Conservation (phyloP, 495 filamentous ascomycete species). For the Aspergillus indologenus region DNA sequence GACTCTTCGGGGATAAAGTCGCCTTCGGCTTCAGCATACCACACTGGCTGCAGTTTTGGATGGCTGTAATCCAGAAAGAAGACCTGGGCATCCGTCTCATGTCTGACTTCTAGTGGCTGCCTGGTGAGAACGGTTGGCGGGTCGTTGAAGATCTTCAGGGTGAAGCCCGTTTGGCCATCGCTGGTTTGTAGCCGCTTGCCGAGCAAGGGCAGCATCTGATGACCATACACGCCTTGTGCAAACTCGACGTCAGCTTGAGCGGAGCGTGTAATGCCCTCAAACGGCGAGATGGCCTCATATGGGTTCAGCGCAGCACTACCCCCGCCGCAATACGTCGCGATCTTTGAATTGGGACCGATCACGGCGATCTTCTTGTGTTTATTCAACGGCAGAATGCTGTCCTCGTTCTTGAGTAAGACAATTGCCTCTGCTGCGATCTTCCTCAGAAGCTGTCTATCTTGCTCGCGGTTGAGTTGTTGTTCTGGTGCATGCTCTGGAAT, state of each 20-base stretch:
- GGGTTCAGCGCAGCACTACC: conserved; percentile 71
- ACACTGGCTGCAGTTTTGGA: conserved; percentile 45
- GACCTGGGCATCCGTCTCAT: conserved; percentile 46
- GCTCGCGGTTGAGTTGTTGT: conserved; percentile 54
- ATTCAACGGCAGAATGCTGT: conserved; percentile 56
- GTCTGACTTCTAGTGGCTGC: conserved; percentile 44
- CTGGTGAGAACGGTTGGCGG: conserved; percentile 39
- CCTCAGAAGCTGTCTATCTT: conserved; percentile 59
- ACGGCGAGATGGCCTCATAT: conserved; percentile 67
- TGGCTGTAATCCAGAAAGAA: conserved; percentile 61
- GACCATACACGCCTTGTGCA: conserved; percentile 52
- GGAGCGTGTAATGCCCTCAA: conserved; percentile 53
- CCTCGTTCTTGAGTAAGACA: conserved; percentile 72
- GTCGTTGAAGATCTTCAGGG: conserved; percentile 55
- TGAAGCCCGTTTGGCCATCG: conserved; percentile 48
- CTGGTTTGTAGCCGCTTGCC: conserved; percentile 41
- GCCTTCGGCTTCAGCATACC: conserved; percentile 57
- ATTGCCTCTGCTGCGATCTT: conserved; percentile 62
- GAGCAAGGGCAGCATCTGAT: conserved; percentile 54
- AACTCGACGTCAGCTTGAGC: conserved; percentile 36
- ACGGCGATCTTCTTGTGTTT: conserved; percentile 59
- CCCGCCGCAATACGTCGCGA: conserved; percentile 70
- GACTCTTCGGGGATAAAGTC: conserved; percentile 51
- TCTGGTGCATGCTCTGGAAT: conserved; percentile 55
- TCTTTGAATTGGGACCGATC: conserved; percentile 75